phyloP scores from a whole-genome alignment of 768 basidiomycete species.

The Russula virescens region DNA sequence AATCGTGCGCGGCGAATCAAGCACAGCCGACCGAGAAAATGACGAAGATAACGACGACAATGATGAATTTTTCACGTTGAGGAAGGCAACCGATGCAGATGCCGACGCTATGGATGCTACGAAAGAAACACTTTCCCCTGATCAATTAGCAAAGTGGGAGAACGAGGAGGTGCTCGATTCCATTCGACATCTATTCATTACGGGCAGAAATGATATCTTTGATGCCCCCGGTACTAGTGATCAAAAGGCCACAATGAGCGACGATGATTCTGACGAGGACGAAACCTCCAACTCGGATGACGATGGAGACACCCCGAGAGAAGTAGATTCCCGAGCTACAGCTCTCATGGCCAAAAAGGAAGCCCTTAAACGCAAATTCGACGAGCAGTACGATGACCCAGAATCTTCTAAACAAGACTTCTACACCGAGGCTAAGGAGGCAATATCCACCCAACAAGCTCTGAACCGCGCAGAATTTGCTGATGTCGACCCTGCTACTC shows the following conservation, averaged over 20 bases:
- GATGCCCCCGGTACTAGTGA: conserved; percentile 22
- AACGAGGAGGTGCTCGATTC: conserved; percentile 82
- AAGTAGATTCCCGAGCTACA: conserved; percentile 38
- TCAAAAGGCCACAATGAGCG: conserved; percentile 33
- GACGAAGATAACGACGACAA: conserved; percentile 47
- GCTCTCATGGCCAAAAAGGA: conserved; percentile 84
- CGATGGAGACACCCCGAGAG: conserved; percentile 16
- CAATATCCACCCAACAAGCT: conserved; percentile 77
- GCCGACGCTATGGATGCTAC: conserved; percentile 62
- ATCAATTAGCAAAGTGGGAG: conserved; percentile 69
- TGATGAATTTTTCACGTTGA: conserved; percentile 68
- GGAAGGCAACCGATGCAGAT: conserved; percentile 28
- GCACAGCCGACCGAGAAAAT: conserved; percentile 14
- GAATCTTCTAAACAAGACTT: conserved; percentile 76
- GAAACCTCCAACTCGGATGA: conserved; percentile 35
- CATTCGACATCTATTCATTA: conserved; percentile 86
- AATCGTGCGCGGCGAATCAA: conserved; percentile 44
- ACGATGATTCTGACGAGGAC: conserved; percentile 38
- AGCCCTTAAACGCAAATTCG: conserved; percentile 88
- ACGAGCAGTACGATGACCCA: conserved; percentile 93
- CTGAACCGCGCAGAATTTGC: conserved; percentile 85
- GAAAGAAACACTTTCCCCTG: conserved; percentile 50
- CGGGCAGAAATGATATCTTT: conserved; percentile 47
- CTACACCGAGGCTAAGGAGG: conserved; percentile 88
- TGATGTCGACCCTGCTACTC: conserved; percentile 65